Evolutionary conservation across 306 rosid species (phyloP), one percentile per base, ranked within the genome.

Genomic region (Rosa multiflora): DNA sequence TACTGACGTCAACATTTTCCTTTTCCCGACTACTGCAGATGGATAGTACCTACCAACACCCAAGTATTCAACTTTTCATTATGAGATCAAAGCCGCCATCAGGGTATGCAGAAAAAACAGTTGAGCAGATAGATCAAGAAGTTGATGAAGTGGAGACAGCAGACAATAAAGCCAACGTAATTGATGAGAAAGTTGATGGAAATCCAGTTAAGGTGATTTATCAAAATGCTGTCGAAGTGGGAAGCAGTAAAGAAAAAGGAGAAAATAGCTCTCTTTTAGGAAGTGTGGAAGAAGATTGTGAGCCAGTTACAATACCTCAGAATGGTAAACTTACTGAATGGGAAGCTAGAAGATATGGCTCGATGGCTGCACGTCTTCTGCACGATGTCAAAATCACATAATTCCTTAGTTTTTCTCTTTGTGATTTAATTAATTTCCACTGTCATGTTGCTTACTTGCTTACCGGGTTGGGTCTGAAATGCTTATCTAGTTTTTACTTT

Each of bases 41-140:
- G 99, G 97, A 95, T 76, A 82, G 88, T 74, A 92, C 93, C 70
- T 95, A 86, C 86, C 97, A 92, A 78, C 98, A 95, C 89, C 92
- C 97, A 59, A 91, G 93, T 78, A 95, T 95, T 79, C 91, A 92
- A 80, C 91, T 95, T 76, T 91, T 77, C 85, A 74, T 90, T 8
- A 83, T 92, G 97, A 93, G 86, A 74, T 18, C 56, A 26, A 95
- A 91, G 78, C 70, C 81, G 32, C 67, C 82, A 17, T 75, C 79
- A 12, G 90, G 76, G 40, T 43, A 63, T 80, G 20, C 75, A 35
- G 88, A 77, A 44, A 91, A 68, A 58, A 8, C 78, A 35, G 75
- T 43, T 48, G 72, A 74, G 66, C 69, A 43, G 14, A 23, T 59
- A 46, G 77, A 83, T 53, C 88, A 79, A 59, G 80, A 85, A 79